Conservation (phyloP, 495 filamentous ascomycete species). For the Entonaema liquescens region DNA sequence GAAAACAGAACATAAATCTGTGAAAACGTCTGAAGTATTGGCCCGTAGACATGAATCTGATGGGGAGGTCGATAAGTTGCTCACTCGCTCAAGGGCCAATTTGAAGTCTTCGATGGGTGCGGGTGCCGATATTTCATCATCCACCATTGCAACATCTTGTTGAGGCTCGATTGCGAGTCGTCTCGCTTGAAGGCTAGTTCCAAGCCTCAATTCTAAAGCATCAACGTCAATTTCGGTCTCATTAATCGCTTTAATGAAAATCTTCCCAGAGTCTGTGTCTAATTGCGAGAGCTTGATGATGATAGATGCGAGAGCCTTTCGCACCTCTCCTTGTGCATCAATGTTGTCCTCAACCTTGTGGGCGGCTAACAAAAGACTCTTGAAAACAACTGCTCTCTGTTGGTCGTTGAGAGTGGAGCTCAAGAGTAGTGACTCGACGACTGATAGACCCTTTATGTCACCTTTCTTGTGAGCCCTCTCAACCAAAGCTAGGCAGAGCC, state of each 20-base stretch:
- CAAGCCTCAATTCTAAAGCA: conserved; percentile 73
- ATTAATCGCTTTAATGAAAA: conserved; percentile 66
- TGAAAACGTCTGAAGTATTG: conserved; percentile 53
- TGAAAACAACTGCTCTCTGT: conserved; percentile 68
- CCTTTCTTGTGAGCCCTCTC: conserved; percentile 69
- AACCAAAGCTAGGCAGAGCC: conserved; percentile 72
- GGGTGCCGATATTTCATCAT: conserved; percentile 42
- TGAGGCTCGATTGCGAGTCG: conserved; percentile 45
- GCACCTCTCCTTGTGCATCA: conserved; percentile 58
- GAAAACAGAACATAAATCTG: conserved; percentile 71
- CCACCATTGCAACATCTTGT: conserved; percentile 64
- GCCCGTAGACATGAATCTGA: conserved; percentile 59
- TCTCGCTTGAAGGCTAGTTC: conserved; percentile 66
- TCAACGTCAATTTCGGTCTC: conserved; percentile 71
- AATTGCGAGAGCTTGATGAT: conserved; percentile 69
- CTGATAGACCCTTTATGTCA: conserved; percentile 61
- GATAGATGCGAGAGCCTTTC: conserved; percentile 69
- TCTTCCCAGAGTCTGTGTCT: conserved; percentile 60
- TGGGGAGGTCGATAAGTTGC: conserved; percentile 51
- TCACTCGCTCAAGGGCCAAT: conserved; percentile 39
- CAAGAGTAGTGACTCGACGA: conserved; percentile 69
- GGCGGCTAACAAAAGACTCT: conserved; percentile 66
- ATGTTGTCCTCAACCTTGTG: conserved; percentile 59
- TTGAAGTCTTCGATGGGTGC: conserved; percentile 35
- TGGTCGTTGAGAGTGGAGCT: conserved; percentile 67